Base-by-base conservation (phyloP, 441 rosid genomes). In the Jatropha podagrica region DNA sequence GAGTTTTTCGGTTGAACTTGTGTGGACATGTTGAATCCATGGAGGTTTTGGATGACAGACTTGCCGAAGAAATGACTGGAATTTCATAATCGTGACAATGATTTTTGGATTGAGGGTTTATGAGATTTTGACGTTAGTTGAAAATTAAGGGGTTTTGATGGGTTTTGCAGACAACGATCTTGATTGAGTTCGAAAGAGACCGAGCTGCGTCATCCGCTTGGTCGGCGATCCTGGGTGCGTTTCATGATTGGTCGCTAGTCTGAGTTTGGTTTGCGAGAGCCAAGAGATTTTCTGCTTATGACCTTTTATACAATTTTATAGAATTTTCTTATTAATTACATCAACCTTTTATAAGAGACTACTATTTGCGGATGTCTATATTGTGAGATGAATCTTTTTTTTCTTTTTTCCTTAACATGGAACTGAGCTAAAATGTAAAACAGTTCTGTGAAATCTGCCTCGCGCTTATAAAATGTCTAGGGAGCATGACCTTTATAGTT, bases 41-140 rank as follows among this genome's bases (percentile, higher is more conserved):
- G 81, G 72, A 1, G 87, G 86, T 63, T 81, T 84, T 26, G 77
- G 56, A 18, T 75, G 83, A 14, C 75, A 42, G 75, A 82, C 67
- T 71, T 83, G 84, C 81, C 86, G 87, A 60, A 79, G 69, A 54
- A 78, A 71, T 56, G 59, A 77, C 10, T 78, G 79, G 41, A 80
- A 66, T 77, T 78, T 89, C 95, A 92, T 89, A 77, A 65, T 59
- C 20, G 67, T 13, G 32, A 38, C 61, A 68, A 59, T 56, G 56
- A n/a, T 74, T 56, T 14, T n/a, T 2, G 17, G 13, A 49, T 63
- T 10, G 48, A 48, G 17, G 4, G 1, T 44, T 61, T 27, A 8
- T 7, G 32, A 10, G 37, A 18, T 41, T 7, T 41, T 60, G 15
- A 10, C 7, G 0, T 4, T 11, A 51, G 12, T 4, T 6, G 38